Evolutionary conservation across 305 asterid species (phyloP).

Genomic region (Fraxinus sp.): DNA sequence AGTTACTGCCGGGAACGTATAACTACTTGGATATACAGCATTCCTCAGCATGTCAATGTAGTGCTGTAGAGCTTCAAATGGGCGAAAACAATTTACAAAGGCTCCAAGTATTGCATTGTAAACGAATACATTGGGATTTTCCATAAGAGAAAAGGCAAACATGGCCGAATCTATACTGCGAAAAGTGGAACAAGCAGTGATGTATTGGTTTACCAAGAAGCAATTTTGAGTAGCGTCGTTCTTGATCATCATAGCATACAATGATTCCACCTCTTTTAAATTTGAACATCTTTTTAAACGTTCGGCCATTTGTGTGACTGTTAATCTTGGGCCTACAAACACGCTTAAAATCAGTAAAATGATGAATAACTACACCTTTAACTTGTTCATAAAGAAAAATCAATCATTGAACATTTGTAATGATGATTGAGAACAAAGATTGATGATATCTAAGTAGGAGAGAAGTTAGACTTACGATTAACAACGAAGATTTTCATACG

Average conservation of each 20-base stretch:
- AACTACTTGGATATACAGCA: conserved; percentile 48
- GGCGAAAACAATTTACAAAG: conserved; percentile 43
- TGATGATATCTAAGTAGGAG: background rate
- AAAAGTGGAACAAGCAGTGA: conserved; percentile 54
- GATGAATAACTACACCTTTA: background rate
- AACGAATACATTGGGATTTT: conserved; percentile 52
- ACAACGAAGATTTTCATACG: background rate
- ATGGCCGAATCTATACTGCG: conserved; percentile 36
- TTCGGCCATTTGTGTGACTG: conserved; percentile 20
- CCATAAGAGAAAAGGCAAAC: conserved; percentile 44
- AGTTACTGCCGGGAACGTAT: conserved; percentile 57
- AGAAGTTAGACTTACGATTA: background rate
- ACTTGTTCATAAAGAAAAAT: background rate
- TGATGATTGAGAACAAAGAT: background rate
- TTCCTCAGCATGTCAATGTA: conserved; percentile 52
- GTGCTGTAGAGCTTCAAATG: conserved; percentile 38
- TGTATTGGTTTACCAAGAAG: conserved; percentile 61
- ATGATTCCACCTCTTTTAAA: conserved; percentile 50
- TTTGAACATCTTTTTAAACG: conserved; percentile 44
- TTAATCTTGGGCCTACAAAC: background rate
- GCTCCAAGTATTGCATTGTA: conserved; percentile 58
- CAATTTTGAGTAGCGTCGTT: conserved; percentile 48
- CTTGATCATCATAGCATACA: conserved; percentile 52
- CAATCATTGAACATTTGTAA: background rate
- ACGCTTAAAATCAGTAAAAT: background rate